Evolutionary conservation across 768 basidiomycete species (phyloP), one percentile per base, ranked within the genome.

Genomic region (Serpula lacrymans): DNA sequence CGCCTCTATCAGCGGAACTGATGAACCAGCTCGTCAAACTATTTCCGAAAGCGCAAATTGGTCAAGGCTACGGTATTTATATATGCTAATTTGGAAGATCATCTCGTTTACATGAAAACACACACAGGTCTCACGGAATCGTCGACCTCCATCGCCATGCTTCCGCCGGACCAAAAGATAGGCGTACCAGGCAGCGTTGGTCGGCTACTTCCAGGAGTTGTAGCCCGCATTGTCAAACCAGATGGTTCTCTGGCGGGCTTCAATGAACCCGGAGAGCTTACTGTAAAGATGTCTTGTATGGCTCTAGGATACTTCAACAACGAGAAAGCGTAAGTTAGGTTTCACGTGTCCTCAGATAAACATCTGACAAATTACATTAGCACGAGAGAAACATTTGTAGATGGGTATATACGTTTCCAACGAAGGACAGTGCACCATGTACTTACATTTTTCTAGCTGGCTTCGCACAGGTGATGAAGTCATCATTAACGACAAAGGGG

Each of bases 401-500:
- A 84, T 45, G 84, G 84, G 78, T 82, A 45, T 46, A 67, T 51
- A 17, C 9, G 21, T 43, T 21, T 30, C 2, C 11, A 4, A 10
- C n/a, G n/a, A 21, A 29, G 12, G 16, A 39, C 12, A 23, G 3
- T 18, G 10, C 22, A 27, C 9, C 23, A 21, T 25, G 16, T n/a
- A 21, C 29, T 43, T 4, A 52, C 24, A 21, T 31, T 42, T n/a
- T 13, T 13, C 6, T 27, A 82, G 82, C 26, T 87, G 82, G 83
- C 66, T 86, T 3, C 69, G 67, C 37, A 86, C 84, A 0, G 85
- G 83, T 1, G 83, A 85, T 48, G 77, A 82, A 53, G 82, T 73
- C 3, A 58, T 63, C 38, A 71, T 85, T 36, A 67, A 71, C 37
- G 55, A 68, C 50, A 70, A 80, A 41, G 67, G 69, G 6, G 78